A percentile compares a stretch with the other conserved stretches of the same genome.
phyloP scores from a whole-genome alignment of 176 grass and related monocot species.

The Stipa capillata region DNA sequence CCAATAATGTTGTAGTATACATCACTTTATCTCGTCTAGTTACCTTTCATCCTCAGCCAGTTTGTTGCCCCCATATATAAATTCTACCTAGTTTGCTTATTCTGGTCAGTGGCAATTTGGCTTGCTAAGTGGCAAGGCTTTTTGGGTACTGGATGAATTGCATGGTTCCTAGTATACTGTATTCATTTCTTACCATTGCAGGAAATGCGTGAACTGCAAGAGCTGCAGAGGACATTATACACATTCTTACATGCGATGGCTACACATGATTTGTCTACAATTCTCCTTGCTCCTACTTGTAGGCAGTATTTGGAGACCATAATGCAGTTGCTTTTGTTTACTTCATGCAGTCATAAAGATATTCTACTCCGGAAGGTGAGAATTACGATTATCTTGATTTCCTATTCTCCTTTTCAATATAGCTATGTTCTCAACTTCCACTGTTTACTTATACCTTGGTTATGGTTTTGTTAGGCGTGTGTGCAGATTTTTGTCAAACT shows the following conservation, averaged over 20 bases:
- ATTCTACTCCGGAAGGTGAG: constrained; percentile 73
- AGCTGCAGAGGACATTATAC: constrained; percentile 76
- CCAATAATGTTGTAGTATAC: too few relatives aligned
- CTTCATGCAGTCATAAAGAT: constrained; percentile 91
- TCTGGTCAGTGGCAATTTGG: not conserved
- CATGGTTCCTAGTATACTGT: not conserved
- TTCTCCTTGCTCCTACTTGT: constrained; percentile 74
- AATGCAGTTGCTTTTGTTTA: constrained; percentile 72
- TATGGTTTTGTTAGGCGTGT: constrained; percentile 55
- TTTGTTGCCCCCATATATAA: not conserved
- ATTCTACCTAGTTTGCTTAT: constrained; percentile 3
- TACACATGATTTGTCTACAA: constrained; percentile 66
- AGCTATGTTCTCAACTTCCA: not conserved
- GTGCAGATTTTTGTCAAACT: constrained; percentile 93
- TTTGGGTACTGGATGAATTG: constrained; percentile 5
- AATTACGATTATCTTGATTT: constrained; percentile 19
- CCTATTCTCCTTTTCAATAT: constrained; percentile 3
- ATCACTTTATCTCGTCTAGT: not conserved
- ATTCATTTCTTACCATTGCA: constrained; percentile 32
- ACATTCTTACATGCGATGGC: constrained; percentile 82
- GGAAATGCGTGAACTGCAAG: constrained; percentile 97
- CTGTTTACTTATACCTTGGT: constrained; percentile 15
- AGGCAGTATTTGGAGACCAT: constrained; percentile 63
- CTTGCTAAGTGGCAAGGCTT: not conserved
- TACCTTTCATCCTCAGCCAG: not conserved